Evolutionary conservation across 2,329 filamentous ascomycete species (phyloP), one percentile per base, ranked within the genome.

Genomic region (Arthrobotrys iridis): DNA sequence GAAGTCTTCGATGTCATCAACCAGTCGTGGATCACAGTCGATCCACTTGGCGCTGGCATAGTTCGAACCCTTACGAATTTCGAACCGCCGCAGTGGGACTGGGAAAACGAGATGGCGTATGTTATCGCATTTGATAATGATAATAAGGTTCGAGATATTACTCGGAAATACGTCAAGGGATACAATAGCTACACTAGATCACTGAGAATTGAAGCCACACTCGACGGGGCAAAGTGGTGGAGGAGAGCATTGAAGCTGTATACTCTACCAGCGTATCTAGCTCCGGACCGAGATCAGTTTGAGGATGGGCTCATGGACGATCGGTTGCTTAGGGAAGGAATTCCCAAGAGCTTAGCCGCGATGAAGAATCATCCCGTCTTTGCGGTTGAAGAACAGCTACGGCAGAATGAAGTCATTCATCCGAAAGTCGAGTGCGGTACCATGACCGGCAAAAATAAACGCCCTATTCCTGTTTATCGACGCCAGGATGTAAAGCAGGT

Each of bases 171-270:
- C 80, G 87, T 89, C 0, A 96, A 95, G 81, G 90, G 90, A 0
- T 98, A 91, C 82, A 95, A 93, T 78, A 91, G 93, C 20, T 98
- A 98, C 82, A 97, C 93, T 0, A 87, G 92, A 20, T 93, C 89
- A 77, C 82, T 87, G 71, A 89, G 95, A n/a, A 86, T 99, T 1
- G 95, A 98, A 77, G 84, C 82, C 33, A 88, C 86, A 0, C 83
- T 85, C 48, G 82, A 84, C 43, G 88, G 88, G 1, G 82, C 84
- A 18, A 79, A 79, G 62, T 91, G 89, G 89, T 88, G 85, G 84
- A 82, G 82, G 28, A 79, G 75, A 67, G 28, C 79, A 78, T 59
- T 85, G 72, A 83, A 82, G 40, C 81, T 82, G 1, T 84, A 85
- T 55, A 63, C 37, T 0, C 8, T 63, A 6, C 71, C 71, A 0